A percentile compares a stretch with the other conserved stretches of the same genome.
phyloP scores from a whole-genome alignment of 2,329 filamentous ascomycete genomes.

The Cryphonectria naterciae region DNA sequence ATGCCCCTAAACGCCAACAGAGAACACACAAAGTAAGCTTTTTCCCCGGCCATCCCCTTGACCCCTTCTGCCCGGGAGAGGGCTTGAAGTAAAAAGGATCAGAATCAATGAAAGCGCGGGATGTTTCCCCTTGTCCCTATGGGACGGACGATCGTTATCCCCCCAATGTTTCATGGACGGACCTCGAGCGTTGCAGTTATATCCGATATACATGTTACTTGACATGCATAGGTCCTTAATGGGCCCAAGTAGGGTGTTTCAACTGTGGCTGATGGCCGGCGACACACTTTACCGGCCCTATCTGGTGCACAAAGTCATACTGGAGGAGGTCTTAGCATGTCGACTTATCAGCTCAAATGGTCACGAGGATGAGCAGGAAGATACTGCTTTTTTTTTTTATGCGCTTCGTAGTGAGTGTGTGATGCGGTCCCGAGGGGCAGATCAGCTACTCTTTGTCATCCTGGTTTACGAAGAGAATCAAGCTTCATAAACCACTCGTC shows the following conservation, averaged over 20 bases:
- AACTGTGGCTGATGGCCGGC: slow-evolving; percentile 10
- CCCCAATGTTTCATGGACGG: slow-evolving; percentile 6
- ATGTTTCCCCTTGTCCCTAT: not conserved
- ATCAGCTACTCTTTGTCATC: not conserved
- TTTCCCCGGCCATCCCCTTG: not conserved
- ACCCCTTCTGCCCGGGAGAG: not conserved
- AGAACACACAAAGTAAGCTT: slow-evolving; percentile 4
- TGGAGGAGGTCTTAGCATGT: not conserved
- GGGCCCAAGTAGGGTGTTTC: slow-evolving; percentile 10
- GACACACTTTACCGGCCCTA: not conserved
- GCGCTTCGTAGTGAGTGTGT: not conserved
- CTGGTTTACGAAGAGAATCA: too few relatives aligned
- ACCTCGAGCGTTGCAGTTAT: slow-evolving; percentile 15
- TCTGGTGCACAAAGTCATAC: not conserved
- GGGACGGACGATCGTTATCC: not conserved
- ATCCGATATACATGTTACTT: slow-evolving; percentile 5
- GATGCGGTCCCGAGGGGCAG: not conserved
- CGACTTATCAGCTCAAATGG: not conserved
- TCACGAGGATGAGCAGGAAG: not conserved
- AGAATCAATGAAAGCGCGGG: not conserved
- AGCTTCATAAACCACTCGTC: too few relatives aligned
- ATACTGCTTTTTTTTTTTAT: not conserved
- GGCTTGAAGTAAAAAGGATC: not conserved
- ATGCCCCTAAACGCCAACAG: not conserved
- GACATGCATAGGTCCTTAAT: slow-evolving; percentile 3